A percentile compares a stretch with the other conserved stretches of the same genome.
phyloP scores from a whole-genome alignment of 495 filamentous ascomycete species.

The Aspergillus campestris region DNA sequence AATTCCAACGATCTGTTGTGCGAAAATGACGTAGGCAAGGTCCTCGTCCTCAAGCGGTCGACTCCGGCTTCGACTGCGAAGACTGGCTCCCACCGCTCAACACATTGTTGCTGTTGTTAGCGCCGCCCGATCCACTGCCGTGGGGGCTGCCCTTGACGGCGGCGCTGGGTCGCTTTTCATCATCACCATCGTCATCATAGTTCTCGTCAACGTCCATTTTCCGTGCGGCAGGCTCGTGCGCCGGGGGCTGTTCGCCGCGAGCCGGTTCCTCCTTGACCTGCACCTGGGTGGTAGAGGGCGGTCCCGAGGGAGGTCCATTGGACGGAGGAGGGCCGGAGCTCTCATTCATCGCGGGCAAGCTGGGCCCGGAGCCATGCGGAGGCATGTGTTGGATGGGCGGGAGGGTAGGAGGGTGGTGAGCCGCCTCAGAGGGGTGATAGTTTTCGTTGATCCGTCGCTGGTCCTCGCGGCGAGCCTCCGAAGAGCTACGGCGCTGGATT shows the following conservation, averaged over 20 bases:
- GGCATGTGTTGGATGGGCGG: slow-evolving; percentile 68
- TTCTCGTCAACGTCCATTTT: slow-evolving; percentile 98
- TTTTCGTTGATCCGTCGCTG: slow-evolving; percentile 61
- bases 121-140: slow-evolving; percentile 27
- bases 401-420: slow-evolving; percentile 73
- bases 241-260: slow-evolving; percentile 47
- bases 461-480: slow-evolving; percentile 63
- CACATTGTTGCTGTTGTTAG: slow-evolving; percentile 22
- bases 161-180: slow-evolving; percentile 57
- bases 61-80: slow-evolving; percentile 28
- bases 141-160: slow-evolving; percentile 35
- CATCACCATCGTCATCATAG: slow-evolving; percentile 81
- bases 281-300: slow-evolving; percentile 30
- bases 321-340: slow-evolving; percentile 48
- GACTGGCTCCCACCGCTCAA: slow-evolving; percentile 20
- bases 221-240: slow-evolving; percentile 72
- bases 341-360: slow-evolving; percentile 48
- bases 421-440: slow-evolving; percentile 85
- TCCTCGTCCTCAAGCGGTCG: slow-evolving; percentile 17
- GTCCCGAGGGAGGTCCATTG: slow-evolving; percentile 51
- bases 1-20: background rate
- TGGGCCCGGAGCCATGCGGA: slow-evolving; percentile 39
- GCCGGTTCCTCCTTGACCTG: slow-evolving; percentile 38
- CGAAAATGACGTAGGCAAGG: background rate
- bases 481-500: slow-evolving; percentile 67